Evolutionary conservation across 495 filamentous ascomycete species (phyloP).

Genomic region (Aspergillus saccharolyticus): DNA sequence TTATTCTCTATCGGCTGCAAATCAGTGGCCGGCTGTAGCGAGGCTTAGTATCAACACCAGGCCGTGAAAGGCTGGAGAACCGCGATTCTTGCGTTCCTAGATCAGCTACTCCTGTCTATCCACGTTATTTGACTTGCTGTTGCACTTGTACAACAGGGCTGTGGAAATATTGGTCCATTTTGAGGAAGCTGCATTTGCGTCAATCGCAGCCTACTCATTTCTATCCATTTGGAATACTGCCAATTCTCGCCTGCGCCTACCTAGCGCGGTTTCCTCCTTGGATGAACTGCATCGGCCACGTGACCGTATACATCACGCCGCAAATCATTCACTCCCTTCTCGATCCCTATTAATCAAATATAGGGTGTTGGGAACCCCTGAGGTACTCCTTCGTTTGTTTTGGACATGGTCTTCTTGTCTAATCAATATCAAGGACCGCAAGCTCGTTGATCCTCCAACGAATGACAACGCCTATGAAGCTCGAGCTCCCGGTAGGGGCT

Average conservation of each 20-base stretch:
- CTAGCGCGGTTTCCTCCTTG: slow-evolving; percentile 5
- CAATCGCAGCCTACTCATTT: background rate
- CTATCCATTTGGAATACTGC: background rate
- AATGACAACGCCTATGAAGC: slow-evolving; percentile 36
- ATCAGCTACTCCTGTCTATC: slow-evolving; percentile 3
- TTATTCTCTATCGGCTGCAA: slow-evolving; percentile 6
- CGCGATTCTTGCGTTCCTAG: slow-evolving; percentile 3
- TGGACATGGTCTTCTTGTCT: slow-evolving; percentile 21
- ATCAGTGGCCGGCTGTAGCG: slow-evolving; percentile 14
- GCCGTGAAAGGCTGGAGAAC: background rate
- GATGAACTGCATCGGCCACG: background rate
- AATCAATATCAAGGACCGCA: slow-evolving; percentile 7
- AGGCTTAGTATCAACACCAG: slow-evolving; percentile 13
- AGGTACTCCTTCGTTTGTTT: slow-evolving; percentile 3
- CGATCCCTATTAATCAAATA: slow-evolving; percentile 3
- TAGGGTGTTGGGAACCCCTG: slow-evolving; percentile 7
- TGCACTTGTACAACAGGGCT: background rate
- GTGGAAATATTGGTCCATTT: slow-evolving; percentile 8
- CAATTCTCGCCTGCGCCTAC: slow-evolving; percentile 1
- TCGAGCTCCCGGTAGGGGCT: slow-evolving; percentile 39
- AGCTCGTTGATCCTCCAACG: slow-evolving; percentile 15
- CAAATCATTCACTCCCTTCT: background rate
- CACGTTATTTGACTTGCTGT: background rate
- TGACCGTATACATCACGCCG: slow-evolving; percentile 4
- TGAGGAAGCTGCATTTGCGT: slow-evolving; percentile 6